A percentile compares a stretch with the other conserved stretches of the same genome.
phyloP scores from a whole-genome alignment of 148 eudicot genomes.

The Chenopodium album region DNA sequence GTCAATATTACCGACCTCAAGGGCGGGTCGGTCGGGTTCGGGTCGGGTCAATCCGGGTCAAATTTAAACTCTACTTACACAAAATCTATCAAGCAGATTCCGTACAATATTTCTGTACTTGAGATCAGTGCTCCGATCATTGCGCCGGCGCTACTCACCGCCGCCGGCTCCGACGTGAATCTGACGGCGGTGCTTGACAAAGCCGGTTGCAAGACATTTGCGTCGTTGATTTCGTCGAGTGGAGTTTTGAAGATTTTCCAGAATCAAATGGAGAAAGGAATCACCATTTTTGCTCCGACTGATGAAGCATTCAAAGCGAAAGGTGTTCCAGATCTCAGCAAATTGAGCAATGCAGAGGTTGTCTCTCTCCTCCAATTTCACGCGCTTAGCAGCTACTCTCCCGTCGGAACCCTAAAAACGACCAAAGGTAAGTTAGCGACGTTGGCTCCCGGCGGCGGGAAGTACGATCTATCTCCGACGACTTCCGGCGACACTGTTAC shows the following conservation, averaged over 20 bases:
- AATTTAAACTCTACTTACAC: constrained; percentile 42
- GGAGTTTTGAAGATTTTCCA: constrained; percentile 55
- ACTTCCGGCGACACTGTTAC: constrained; percentile 39
- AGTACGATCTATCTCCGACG: constrained; percentile 34
- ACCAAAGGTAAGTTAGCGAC: constrained; percentile 43
- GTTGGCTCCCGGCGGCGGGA: constrained; percentile 55
- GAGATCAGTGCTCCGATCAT: constrained; percentile 49
- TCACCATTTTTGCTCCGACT: constrained; percentile 74
- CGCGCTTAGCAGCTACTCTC: constrained; percentile 58
- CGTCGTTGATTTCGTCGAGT: constrained; percentile 18
- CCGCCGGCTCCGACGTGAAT: constrained; percentile 33
- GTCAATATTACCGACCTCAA: constrained; percentile 62
- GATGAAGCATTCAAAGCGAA: constrained; percentile 72
- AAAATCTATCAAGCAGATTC: constrained; percentile 44
- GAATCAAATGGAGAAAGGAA: constrained; percentile 44
- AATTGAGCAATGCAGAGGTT: constrained; percentile 50
- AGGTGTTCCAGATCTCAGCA: constrained; percentile 52
- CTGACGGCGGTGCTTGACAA: constrained; percentile 44
- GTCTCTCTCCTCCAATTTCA: constrained; percentile 67
- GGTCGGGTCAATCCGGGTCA: constrained; percentile 47
- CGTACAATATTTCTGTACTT: constrained; percentile 52
- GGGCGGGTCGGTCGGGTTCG: constrained; percentile 61
- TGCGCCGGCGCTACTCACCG: constrained; percentile 28
- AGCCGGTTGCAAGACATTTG: constrained; percentile 58
- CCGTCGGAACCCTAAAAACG: constrained; percentile 56